These are phyloP conservation scores for Silene uniflora DNA, from an alignment of 148 eudicot species.

Conservation along the genomic window DNA sequence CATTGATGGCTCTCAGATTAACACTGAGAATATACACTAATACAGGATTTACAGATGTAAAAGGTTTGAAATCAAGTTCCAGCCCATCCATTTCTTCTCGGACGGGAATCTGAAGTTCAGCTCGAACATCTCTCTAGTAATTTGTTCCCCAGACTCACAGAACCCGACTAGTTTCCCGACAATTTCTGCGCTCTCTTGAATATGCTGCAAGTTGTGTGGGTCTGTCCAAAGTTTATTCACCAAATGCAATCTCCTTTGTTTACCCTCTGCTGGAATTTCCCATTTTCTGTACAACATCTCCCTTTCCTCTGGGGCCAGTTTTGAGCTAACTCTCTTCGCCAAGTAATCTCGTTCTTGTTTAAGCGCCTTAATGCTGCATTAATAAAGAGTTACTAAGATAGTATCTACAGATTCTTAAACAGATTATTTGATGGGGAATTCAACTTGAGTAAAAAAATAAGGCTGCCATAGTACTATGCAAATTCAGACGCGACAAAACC, in stretches of 20 bases:
- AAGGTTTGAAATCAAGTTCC: slow-evolving; percentile 87
- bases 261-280: slow-evolving; percentile 92
- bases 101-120: slow-evolving; percentile 68
- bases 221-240: slow-evolving; percentile 93
- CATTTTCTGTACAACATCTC: slow-evolving; percentile 76
- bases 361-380: slow-evolving; percentile 74
- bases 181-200: slow-evolving; percentile 82
- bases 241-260: slow-evolving; percentile 79
- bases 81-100: slow-evolving; percentile 95
- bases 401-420: no score
- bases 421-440: neutral
- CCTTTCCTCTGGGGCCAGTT: slow-evolving; percentile 69
- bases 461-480: no score
- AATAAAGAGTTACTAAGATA: neutral
- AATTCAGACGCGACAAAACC: no score
- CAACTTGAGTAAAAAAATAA: no score
- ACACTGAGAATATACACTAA: slow-evolving; percentile 1
- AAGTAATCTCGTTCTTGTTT: slow-evolving; percentile 90
- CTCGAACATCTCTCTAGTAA: slow-evolving; percentile 86
- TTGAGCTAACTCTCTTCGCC: slow-evolving; percentile 88
- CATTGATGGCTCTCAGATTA: neutral
- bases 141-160: slow-evolving; percentile 73
- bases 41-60: slow-evolving; percentile 54
- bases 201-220: slow-evolving; percentile 80
- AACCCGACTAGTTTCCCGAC: slow-evolving; percentile 95